Evolutionary conservation across 306 rosid species (phyloP).

Genomic region (Pterocarpus santalinus): DNA sequence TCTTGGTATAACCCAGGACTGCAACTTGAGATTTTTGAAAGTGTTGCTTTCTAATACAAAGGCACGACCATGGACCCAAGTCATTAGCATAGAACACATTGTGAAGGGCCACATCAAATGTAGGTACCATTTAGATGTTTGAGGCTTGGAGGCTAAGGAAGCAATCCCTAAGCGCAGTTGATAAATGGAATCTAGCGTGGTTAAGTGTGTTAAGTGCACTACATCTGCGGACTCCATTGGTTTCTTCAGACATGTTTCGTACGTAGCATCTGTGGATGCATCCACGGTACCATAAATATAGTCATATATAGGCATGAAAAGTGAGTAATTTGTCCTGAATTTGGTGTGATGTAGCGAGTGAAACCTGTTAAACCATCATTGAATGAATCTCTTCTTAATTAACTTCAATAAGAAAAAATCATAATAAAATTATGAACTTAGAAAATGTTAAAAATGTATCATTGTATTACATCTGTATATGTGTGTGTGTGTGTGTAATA

Average conservation of each 20-base stretch:
- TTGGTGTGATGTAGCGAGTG: slow-evolving; percentile 69
- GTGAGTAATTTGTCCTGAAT: slow-evolving; percentile 59
- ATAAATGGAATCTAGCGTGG: slow-evolving; percentile 58
- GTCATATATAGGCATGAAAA: slow-evolving; percentile 71
- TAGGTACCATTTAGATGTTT: slow-evolving; percentile 50
- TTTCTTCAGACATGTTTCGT: slow-evolving; percentile 47
- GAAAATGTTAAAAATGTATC: background rate
- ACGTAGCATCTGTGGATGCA: slow-evolving; percentile 40
- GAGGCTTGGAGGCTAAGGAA: slow-evolving; percentile 54
- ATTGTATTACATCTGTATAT: no score
- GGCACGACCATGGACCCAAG: slow-evolving; percentile 44
- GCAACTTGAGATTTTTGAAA: slow-evolving; percentile 50
- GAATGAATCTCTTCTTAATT: background rate
- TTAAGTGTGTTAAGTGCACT: slow-evolving; percentile 60
- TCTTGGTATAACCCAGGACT: slow-evolving; percentile 62
- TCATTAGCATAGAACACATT: slow-evolving; percentile 14
- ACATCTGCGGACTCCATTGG: slow-evolving; percentile 47
- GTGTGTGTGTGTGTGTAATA: no score
- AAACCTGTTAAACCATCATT: slow-evolving; percentile 45
- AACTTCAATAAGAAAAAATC: background rate
- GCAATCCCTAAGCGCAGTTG: slow-evolving; percentile 57
- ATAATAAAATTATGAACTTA: background rate
- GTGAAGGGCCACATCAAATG: slow-evolving; percentile 63
- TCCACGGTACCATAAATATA: slow-evolving; percentile 58
- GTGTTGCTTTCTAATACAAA: slow-evolving; percentile 56